These are phyloP conservation scores for Colletotrichum liriopes DNA, from an alignment of 2,329 filamentous ascomycete genomes.

Conservation along the genomic window DNA sequence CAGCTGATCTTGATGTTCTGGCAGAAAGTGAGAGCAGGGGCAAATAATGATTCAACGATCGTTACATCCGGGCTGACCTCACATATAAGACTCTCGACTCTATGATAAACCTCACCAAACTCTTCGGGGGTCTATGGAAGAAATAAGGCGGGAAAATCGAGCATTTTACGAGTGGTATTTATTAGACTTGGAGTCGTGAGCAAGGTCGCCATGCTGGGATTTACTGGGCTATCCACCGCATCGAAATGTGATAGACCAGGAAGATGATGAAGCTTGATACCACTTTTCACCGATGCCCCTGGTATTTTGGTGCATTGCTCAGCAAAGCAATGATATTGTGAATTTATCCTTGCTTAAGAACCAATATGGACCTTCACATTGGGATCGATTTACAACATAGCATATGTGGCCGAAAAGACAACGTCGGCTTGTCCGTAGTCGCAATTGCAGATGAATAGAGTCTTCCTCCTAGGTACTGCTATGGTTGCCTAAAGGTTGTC, in stretches of 20 bases:
- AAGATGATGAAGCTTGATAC: conserved; percentile 7
- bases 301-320: conserved; percentile 48
- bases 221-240: neutral
- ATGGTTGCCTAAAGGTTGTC: neutral
- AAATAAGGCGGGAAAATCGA: neutral
- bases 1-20: too few species aligned
- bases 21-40: too few species aligned
- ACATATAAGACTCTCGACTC: too few species aligned
- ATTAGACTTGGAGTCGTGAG: neutral
- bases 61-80: too few species aligned
- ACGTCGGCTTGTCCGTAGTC: conserved; percentile 65
- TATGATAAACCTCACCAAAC: too few species aligned
- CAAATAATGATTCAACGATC: too few species aligned
- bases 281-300: neutral
- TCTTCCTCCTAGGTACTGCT: conserved; percentile 32
- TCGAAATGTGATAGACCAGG: conserved; percentile 9
- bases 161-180: conserved; percentile 17
- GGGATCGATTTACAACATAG: conserved; percentile 53
- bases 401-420: conserved; percentile 59
- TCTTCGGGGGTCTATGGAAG: neutral
- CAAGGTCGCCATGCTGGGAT: neutral
- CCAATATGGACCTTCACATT: conserved; percentile 61
- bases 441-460: conserved; percentile 61
- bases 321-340: neutral
- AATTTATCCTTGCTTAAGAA: conserved; percentile 46